Evolutionary conservation across 2,329 filamentous ascomycete genomes (phyloP).

Genomic region (Fusarium mangiferae): DNA sequence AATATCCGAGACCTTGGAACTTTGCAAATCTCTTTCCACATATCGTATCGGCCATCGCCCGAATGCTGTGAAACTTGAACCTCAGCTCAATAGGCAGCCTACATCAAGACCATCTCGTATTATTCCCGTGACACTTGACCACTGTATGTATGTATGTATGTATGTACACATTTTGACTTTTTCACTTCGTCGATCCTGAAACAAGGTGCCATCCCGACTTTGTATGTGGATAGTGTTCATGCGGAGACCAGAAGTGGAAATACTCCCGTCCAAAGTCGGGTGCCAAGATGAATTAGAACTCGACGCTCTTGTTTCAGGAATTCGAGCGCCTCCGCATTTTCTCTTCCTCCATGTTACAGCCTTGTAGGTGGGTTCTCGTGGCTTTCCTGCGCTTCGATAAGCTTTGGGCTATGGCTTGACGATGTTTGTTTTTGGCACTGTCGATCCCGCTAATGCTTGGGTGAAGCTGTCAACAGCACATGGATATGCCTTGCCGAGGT

Average conservation of each 20-base stretch:
- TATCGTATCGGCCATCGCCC: slow-evolving; percentile 34
- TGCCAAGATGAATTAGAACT: slow-evolving; percentile 16
- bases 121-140: background rate
- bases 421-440: background rate
- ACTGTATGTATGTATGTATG: background rate
- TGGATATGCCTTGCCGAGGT: background rate
- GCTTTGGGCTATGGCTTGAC: slow-evolving; percentile 5
- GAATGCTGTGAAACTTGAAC: slow-evolving; percentile 29
- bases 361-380: slow-evolving; percentile 26
- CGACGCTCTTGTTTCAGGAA: slow-evolving; percentile 16
- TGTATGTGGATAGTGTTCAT: slow-evolving; percentile 17
- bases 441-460: background rate
- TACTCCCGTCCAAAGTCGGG: slow-evolving; percentile 8
- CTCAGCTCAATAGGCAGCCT: slow-evolving; percentile 10
- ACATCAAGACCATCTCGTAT: slow-evolving; percentile 19
- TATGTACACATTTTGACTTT: background rate
- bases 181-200: slow-evolving; percentile 7
- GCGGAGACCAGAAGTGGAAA: slow-evolving; percentile 21
- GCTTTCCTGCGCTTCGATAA: slow-evolving; percentile 1
- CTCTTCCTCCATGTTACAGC: slow-evolving; percentile 17
- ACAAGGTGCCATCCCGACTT: slow-evolving; percentile 31
- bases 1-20: background rate
- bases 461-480: background rate
- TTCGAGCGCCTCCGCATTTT: slow-evolving; percentile 17
- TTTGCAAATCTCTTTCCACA: background rate